Conservation (phyloP, 2,329 filamentous ascomycete genomes). For the Arthrocladium fulminans region DNA sequence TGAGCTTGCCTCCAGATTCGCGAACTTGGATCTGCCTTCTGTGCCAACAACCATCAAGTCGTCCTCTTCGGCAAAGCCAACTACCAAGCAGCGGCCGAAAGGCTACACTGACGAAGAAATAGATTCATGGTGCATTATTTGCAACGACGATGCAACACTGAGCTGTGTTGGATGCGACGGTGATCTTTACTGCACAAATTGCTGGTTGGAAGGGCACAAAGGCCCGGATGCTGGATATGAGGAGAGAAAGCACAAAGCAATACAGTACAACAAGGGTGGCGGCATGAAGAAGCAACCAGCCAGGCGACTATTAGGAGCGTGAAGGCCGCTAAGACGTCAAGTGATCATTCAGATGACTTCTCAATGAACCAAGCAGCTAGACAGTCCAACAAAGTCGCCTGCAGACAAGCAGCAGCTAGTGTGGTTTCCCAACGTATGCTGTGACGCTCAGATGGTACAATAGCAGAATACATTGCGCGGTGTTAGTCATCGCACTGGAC, state of each 20-base stretch:
- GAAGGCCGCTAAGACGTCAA: neutral
- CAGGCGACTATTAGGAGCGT: neutral
- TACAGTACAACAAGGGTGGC: constrained; percentile 41
- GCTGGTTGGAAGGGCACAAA: constrained; percentile 74
- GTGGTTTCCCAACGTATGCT: too few relatives aligned
- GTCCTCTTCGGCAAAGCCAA: neutral
- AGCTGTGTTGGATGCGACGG: constrained; percentile 63
- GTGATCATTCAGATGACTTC: too few relatives aligned
- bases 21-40: constrained; percentile 21
- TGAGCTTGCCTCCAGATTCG: constrained; percentile 21
- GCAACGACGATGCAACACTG: constrained; percentile 66
- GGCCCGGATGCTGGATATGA: constrained; percentile 61
- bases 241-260: constrained; percentile 59
- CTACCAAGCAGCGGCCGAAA: constrained; percentile 10
- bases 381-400: too few relatives aligned
- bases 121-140: constrained; percentile 73
- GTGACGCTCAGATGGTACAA: too few relatives aligned
- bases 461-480: too few relatives aligned
- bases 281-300: constrained; percentile 15
- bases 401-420: too few relatives aligned
- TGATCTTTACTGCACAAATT: constrained; percentile 65
- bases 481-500: too few relatives aligned
- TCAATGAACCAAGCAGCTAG: too few relatives aligned
- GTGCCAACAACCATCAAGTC: constrained; percentile 18
- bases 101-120: constrained; percentile 58